Evolutionary conservation across 768 basidiomycete genomes (phyloP), one percentile per base, ranked within the genome.

Genomic region (Russula sp.): DNA sequence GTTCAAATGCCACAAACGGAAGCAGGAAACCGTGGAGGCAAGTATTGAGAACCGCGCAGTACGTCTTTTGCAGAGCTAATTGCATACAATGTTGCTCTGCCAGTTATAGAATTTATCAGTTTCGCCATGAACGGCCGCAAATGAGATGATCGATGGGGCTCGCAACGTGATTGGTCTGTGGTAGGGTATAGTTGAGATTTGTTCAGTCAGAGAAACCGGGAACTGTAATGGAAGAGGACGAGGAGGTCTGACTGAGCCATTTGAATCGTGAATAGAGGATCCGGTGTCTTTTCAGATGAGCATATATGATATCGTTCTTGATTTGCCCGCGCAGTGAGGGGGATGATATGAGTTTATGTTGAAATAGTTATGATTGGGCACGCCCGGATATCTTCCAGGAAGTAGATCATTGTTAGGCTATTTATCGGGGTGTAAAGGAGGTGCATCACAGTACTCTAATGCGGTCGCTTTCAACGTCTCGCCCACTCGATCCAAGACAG

Each of bases 181-280:
- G 88, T 52, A 96, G 80, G 0, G 92, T 89, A 68, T 94, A 94
- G 74, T 94, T 94, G 65, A 97, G 76, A n/a, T 8, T 22, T 46
- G n/a, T 38, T 38, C 38, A 16, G 14, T 38, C 38, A 38, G 38
- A 38, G 14, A 16, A 38, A 38, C 38, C 16, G 16, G 38, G 16
- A 16, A 16, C 16, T 5, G 14, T 38, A 38, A 38, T 94, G 92
- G 1, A 97, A 79, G 28, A 96, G 83, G 36, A 99, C 83, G 73
- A 98, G 96, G 11, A 99, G 84, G 68, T 91, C 90, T 2, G 97
- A 96, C 89, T 99, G 97, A 0, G 94, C 93, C 96, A 97, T 42
- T 64, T 13, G 32, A 49, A 32, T 53, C 32, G 40, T 59, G 20
- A 46, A 50, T 57, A 52, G 18, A 58, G 18, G 22, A 50, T 42